A percentile compares a stretch with the other conserved stretches of the same genome.
phyloP scores from a whole-genome alignment of 2,329 filamentous ascomycete species.

The Teratosphaeria epicoccoides region DNA sequence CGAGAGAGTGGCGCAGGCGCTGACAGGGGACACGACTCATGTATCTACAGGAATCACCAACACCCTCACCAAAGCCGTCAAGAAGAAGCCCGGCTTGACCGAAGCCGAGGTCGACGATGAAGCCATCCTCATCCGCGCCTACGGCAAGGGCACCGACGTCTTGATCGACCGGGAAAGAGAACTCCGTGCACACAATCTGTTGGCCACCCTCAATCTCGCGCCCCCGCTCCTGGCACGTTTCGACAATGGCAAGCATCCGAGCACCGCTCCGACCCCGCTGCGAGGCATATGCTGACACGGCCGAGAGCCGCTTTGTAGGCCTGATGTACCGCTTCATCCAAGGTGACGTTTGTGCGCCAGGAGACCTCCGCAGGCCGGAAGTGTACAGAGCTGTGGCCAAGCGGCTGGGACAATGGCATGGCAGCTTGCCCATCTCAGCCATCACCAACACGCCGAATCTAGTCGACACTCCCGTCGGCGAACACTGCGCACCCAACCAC shows the following conservation, averaged over 20 bases:
- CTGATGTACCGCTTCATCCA: slow-evolving; percentile 88
- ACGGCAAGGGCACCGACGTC: slow-evolving; percentile 86
- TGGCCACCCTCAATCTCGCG: slow-evolving; percentile 73
- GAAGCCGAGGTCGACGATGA: slow-evolving; percentile 71
- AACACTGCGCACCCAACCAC: slow-evolving; percentile 14
- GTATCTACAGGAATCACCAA: slow-evolving; percentile 69
- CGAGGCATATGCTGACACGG: neutral
- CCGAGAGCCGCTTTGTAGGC: slow-evolving; percentile 1
- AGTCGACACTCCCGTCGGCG: slow-evolving; percentile 11
- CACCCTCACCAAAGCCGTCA: slow-evolving; percentile 71
- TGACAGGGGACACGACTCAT: neutral
- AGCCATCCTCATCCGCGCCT: slow-evolving; percentile 80
- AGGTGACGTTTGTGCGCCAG: slow-evolving; percentile 67
- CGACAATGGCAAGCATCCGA: slow-evolving; percentile 58
- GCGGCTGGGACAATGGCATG: slow-evolving; percentile 88
- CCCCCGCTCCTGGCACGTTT: slow-evolving; percentile 84
- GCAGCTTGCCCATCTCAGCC: slow-evolving; percentile 48
- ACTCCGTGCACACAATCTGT: slow-evolving; percentile 60
- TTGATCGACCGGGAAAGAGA: slow-evolving; percentile 86
- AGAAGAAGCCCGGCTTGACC: slow-evolving; percentile 56
- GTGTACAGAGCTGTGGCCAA: slow-evolving; percentile 77
- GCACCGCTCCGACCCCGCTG: neutral
- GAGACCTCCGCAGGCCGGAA: slow-evolving; percentile 63
- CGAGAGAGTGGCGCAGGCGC: neutral
- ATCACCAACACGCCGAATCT: slow-evolving; percentile 31